Conservation (phyloP, 2,329 filamentous ascomycete genomes). For the Fusarium burgessii region DNA sequence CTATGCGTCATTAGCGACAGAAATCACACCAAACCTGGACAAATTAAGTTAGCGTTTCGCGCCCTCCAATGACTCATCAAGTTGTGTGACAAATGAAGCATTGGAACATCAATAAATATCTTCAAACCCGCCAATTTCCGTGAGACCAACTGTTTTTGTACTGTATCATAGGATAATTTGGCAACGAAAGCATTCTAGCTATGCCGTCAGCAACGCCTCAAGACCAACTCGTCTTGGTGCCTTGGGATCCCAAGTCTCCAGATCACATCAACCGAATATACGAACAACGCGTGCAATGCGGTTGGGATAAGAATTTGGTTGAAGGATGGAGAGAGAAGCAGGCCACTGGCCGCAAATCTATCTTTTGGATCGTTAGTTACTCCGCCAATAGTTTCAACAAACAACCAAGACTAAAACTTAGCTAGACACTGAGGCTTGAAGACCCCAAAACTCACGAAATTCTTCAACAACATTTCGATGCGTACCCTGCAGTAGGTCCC, state of each 20-base stretch:
- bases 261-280: constrained; percentile 27
- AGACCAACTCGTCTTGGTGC: constrained; percentile 32
- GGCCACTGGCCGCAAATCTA: constrained; percentile 33
- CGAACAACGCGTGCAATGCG: constrained; percentile 38
- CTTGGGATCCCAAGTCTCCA: constrained; percentile 41
- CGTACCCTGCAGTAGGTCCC: constrained; percentile 22
- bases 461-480: constrained; percentile 27
- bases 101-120: background rate
- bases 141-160: too few species aligned
- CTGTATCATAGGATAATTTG: too few species aligned
- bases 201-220: constrained; percentile 18
- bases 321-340: constrained; percentile 37
- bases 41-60: constrained; percentile 4
- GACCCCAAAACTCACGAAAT: background rate
- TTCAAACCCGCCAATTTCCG: too few species aligned
- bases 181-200: background rate
- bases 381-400: accelerated
- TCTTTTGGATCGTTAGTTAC: constrained; percentile 44
- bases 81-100: background rate
- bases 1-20: background rate
- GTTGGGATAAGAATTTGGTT: constrained; percentile 38
- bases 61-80: constrained; percentile 12
- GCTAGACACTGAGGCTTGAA: constrained; percentile 26
- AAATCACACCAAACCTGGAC: constrained; percentile 1
- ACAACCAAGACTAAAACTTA: background rate